Evolutionary conservation across 208 protist genomes (phyloP).

Genomic region (Leishmania arabica): DNA sequence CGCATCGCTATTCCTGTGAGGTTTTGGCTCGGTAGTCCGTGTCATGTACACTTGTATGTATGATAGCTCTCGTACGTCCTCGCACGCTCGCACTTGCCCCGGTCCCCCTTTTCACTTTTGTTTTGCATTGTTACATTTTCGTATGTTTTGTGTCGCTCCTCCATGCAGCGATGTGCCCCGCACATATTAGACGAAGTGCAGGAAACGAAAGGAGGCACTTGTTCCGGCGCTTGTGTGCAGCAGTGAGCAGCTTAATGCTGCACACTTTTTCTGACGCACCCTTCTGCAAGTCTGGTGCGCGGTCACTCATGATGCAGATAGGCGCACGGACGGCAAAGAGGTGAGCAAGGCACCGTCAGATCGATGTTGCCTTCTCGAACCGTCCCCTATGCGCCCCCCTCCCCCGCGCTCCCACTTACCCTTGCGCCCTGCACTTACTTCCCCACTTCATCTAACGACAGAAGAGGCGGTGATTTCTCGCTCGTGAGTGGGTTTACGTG

Average conservation of each 20-base stretch:
- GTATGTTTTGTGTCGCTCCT: neutral
- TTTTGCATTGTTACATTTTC: neutral
- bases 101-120: neutral
- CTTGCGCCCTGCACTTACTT: neutral
- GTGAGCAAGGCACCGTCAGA: neutral
- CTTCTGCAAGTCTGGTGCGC: neutral
- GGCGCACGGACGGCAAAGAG: neutral
- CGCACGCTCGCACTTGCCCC: neutral
- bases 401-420: too few species aligned
- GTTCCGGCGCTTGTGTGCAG: neutral
- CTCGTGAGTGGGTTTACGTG: neutral
- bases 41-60: neutral
- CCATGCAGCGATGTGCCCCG: neutral
- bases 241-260: neutral
- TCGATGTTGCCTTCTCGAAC: neutral
- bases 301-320: neutral
- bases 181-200: neutral
- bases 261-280: neutral
- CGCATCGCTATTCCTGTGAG: neutral
- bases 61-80: neutral
- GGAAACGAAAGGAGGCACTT: neutral
- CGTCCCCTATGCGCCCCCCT: neutral
- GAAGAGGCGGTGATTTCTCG: neutral
- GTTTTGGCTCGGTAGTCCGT: neutral
- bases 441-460: neutral